These are phyloP conservation scores for Pestalotiopsis sp. DNA, from an alignment of 2,329 filamentous ascomycete genomes.

Conservation along the genomic window DNA sequence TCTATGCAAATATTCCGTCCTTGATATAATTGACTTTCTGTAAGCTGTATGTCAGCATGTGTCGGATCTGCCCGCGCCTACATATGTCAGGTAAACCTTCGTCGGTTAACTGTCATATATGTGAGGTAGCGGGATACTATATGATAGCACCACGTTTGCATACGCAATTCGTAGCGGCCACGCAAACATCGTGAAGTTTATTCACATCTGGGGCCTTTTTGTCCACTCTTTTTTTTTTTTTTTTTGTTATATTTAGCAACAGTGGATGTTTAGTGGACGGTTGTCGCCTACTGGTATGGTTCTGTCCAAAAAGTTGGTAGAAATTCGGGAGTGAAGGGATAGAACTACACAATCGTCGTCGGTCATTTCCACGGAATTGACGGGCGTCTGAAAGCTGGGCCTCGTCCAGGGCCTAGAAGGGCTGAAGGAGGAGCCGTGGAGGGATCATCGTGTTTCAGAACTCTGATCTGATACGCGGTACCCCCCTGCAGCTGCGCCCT, in stretches of 20 bases:
- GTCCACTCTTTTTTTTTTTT: not conserved
- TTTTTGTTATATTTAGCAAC: not conserved
- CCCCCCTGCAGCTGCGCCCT: not conserved
- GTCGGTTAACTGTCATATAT: not conserved
- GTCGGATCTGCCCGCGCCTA: not conserved
- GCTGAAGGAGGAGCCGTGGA: not conserved
- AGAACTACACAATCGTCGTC: not conserved
- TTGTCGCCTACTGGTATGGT: too few species aligned
- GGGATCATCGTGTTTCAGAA: conserved; percentile 9
- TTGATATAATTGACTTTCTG: not conserved
- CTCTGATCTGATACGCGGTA: conserved; percentile 3
- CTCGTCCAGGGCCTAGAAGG: conserved; percentile 2
- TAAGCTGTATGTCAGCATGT: not conserved
- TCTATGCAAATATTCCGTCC: not conserved
- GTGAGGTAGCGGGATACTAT: not conserved
- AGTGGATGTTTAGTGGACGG: not conserved
- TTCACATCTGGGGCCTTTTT: not conserved
- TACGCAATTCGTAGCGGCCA: too few species aligned
- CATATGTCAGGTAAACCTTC: not conserved
- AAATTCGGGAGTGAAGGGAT: not conserved
- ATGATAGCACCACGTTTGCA: too few species aligned
- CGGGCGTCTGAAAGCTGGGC: conserved; percentile 2
- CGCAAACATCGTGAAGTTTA: not conserved
- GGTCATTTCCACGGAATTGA: conserved; percentile 2
- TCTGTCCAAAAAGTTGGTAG: too few species aligned